Percentiles rank a stretch among this genome's conserved stretches.
Conservation (phyloP, 164 flowering plant genomes). For the Protea cynaroides region DNA sequence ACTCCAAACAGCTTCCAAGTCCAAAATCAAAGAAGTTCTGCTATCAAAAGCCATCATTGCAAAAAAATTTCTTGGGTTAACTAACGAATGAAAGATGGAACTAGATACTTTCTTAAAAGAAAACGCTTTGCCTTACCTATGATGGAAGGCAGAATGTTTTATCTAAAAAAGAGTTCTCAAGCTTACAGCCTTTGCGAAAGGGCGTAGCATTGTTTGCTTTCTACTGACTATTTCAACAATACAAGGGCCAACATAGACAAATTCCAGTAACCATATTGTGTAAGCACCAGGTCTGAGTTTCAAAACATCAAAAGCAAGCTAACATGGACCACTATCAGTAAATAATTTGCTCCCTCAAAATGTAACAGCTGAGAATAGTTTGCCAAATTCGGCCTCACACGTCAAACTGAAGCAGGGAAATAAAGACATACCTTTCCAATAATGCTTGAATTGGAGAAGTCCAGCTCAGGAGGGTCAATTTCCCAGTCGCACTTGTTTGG, state of each 20-base stretch:
- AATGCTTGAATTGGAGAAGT: slow-evolving; percentile 60
- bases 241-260: not conserved
- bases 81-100: too few species aligned
- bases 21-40: too few species aligned
- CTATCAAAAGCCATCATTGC: too few species aligned
- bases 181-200: too few species aligned
- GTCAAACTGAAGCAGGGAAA: not conserved
- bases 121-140: too few species aligned
- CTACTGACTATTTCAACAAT: too few species aligned
- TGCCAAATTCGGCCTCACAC: not conserved
- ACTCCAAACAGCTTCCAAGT: too few species aligned
- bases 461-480: slow-evolving; percentile 90
- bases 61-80: too few species aligned
- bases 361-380: not conserved
- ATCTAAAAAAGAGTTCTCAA: too few species aligned
- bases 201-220: too few species aligned
- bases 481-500: slow-evolving; percentile 99
- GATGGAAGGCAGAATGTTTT: too few species aligned
- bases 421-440: slow-evolving; percentile 74
- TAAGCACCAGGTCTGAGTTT: not conserved
- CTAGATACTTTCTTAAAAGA: too few species aligned
- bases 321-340: not conserved
- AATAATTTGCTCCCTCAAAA: not conserved
- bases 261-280: not conserved
- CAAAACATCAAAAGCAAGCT: not conserved